These are phyloP conservation scores for Colletotrichum shisoi DNA, from an alignment of 2,329 filamentous ascomycete genomes.

Conservation along the genomic window DNA sequence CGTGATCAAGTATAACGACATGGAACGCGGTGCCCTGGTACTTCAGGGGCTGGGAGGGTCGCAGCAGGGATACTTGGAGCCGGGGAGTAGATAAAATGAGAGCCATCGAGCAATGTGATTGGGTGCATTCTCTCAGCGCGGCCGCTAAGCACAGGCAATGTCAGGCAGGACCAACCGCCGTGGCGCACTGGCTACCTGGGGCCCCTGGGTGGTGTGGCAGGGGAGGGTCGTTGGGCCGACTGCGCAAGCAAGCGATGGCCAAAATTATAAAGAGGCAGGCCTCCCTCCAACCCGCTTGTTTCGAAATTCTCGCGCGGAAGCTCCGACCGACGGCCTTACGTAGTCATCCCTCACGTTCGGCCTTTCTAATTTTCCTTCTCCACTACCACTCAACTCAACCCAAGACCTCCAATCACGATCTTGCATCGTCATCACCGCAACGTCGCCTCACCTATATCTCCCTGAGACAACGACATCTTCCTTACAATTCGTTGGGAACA, in stretches of 20 bases:
- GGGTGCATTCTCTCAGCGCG: slow-evolving; percentile 48
- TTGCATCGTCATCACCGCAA: slow-evolving; percentile 28
- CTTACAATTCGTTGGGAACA: slow-evolving; percentile 5
- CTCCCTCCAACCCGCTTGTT: slow-evolving; percentile 62
- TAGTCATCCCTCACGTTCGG: slow-evolving; percentile 57
- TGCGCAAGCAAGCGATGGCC: slow-evolving; percentile 49
- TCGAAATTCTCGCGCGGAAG: slow-evolving; percentile 62
- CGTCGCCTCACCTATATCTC: slow-evolving; percentile 8
- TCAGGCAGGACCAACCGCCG: slow-evolving; percentile 54
- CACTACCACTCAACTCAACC: slow-evolving; percentile 44
- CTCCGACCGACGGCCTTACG: slow-evolving; percentile 64
- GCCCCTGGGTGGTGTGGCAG: slow-evolving; percentile 33
- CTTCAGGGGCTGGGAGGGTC: slow-evolving; percentile 51
- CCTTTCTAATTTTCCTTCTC: slow-evolving; percentile 51
- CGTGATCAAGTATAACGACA: slow-evolving; percentile 25
- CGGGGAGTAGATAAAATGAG: slow-evolving; percentile 54
- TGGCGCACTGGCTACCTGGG: slow-evolving; percentile 46
- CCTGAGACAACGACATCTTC: background rate
- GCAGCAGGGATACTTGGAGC: slow-evolving; percentile 47
- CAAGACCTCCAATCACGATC: slow-evolving; percentile 41
- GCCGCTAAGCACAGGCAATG: slow-evolving; percentile 51
- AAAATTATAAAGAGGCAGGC: slow-evolving; percentile 66
- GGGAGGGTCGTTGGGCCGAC: slow-evolving; percentile 54
- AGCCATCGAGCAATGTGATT: slow-evolving; percentile 49
- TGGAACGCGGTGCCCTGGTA: slow-evolving; percentile 41